Evolutionary conservation across 805 yeast genomes (phyloP).

Genomic region (Middelhovenomyces tepae): DNA sequence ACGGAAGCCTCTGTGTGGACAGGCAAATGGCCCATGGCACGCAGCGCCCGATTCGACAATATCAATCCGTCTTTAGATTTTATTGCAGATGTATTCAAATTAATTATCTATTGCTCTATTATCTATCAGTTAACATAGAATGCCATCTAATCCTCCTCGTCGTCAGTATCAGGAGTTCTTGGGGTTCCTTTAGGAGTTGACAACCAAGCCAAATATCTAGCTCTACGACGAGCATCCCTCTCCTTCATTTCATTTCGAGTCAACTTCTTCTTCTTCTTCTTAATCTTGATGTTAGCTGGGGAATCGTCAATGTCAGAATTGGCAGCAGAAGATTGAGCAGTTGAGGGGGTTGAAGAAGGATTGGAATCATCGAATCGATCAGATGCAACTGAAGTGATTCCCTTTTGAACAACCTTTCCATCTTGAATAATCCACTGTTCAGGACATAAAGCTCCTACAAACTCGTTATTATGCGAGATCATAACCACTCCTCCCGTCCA

Average conservation of each 20-base stretch:
- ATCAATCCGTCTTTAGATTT: too few relatives aligned
- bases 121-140: too few relatives aligned
- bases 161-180: slow-evolving; percentile 87
- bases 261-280: slow-evolving; percentile 89
- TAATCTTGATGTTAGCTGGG: slow-evolving; percentile 92
- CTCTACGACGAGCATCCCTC: slow-evolving; percentile 87
- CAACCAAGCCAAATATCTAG: slow-evolving; percentile 91
- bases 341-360: slow-evolving; percentile 40
- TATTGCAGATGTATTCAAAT: too few relatives aligned
- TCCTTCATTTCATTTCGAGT: slow-evolving; percentile 92
- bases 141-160: slow-evolving; percentile 49
- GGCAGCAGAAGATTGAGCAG: slow-evolving; percentile 37
- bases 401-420: slow-evolving; percentile 80
- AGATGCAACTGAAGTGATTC: slow-evolving; percentile 64
- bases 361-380: slow-evolving; percentile 78
- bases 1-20: too few relatives aligned
- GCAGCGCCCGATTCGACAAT: too few relatives aligned
- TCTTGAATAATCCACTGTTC: slow-evolving; percentile 97
- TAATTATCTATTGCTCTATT: neutral
- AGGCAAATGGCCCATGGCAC: too few relatives aligned
- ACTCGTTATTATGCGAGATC: slow-evolving; percentile 96
- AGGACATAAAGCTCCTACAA: slow-evolving; percentile 94
- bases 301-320: slow-evolving; percentile 50
- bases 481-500: slow-evolving; percentile 98
- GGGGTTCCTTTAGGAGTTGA: slow-evolving; percentile 97